Evolutionary conservation across 805 yeast species (phyloP), one percentile per base, ranked within the genome.

Genomic region (Spathaspora arborariae): DNA sequence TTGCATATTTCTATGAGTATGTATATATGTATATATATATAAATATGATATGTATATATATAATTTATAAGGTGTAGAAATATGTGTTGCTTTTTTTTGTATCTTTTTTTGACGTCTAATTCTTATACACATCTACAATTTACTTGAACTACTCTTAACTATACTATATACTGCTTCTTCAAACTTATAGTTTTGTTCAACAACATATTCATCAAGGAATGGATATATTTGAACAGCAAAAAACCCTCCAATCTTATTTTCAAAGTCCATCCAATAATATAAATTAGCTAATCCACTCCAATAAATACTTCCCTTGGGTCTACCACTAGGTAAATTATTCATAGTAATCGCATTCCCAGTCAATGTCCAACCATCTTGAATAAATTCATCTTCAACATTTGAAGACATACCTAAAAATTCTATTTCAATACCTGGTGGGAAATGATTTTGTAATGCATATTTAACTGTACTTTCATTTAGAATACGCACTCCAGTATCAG

Each of bases 281-380:
- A 68, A 59, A 49, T 68, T 71, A 24, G 68, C 75, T 34, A 68
- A 51, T 0, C 76, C 76, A 21, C 65, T 56, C 76, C 76, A 72
- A 48, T 62, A 67, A 11, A 70, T 43, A 1, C 68, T 53, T 0
- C 70, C 67, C 10, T 50, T 49, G 5, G 72, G 68, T 48, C 75
- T 54, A 3, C 75, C 75, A 1, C 68, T 64, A 0, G 60, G 57
- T 16, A 63, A 47, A 3, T 51, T 52, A 27, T 59, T 56, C 20
- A 44, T 56, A 16, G 55, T 55, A 43, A 53, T 51, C 1, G 66
- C 74, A 57, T 64, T 60, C 2, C 74, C 74, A n/a, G 65, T 53
- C 38, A 69, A 58, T 7, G 71, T 57, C 47, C 59, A 65, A 1
- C 70, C 73, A 50, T 67, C 69, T 21, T 51, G 53, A 10, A 41